Conservation (phyloP, 208 protist genomes). For the Acanthamoeba culbertsoni region DNA sequence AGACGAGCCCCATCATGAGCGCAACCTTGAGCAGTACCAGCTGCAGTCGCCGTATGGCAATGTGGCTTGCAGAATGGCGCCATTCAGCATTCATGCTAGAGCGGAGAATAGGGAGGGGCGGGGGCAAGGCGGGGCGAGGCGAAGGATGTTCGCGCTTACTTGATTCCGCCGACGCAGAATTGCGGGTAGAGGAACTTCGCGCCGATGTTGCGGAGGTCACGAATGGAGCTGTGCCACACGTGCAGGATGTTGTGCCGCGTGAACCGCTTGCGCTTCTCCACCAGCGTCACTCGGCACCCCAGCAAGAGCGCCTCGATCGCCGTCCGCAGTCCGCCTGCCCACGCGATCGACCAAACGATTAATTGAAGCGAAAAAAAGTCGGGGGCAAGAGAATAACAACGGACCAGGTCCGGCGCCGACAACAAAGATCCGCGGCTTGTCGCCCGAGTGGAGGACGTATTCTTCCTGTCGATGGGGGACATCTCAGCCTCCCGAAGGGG, state of each 20-base stretch:
- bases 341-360: not conserved
- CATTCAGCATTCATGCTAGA: not conserved
- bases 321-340: constrained; percentile 24
- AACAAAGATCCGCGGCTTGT: not conserved
- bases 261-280: constrained; percentile 42
- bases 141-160: not conserved
- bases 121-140: not conserved
- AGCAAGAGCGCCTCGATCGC: constrained; percentile 46
- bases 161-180: constrained; percentile 48
- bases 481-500: not conserved
- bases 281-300: constrained; percentile 14
- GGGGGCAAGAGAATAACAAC: not conserved
- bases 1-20: not conserved
- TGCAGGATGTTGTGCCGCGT: constrained; percentile 53
- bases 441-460: not conserved
- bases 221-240: not conserved
- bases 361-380: not conserved
- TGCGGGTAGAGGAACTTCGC: constrained; percentile 45
- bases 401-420: constrained; percentile 23
- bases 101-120: not conserved
- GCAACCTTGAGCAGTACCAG: constrained; percentile 35
- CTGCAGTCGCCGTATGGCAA: constrained; percentile 39
- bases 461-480: not conserved
- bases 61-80: not conserved
- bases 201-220: constrained; percentile 53